Base-by-base conservation (phyloP, 371 early-diverging fungal species). In the Mortierella sp. region DNA sequence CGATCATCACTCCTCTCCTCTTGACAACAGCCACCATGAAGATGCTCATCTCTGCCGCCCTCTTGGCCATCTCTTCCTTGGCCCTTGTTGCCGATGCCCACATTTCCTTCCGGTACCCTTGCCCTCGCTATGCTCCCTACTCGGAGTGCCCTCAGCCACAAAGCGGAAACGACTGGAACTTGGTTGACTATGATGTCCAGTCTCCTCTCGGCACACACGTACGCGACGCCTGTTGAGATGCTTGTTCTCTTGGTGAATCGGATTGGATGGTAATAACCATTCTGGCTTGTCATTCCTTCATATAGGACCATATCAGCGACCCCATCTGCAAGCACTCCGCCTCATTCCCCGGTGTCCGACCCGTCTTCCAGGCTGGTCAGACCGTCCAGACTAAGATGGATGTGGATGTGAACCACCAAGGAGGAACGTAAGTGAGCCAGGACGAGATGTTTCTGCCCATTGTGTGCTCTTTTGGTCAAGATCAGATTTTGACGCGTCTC, bases 101-200 rank as follows among this genome's bases (percentile, higher is more conserved):
- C 48, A 65, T 76, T 59, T 64, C 70, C 27, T 76, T 76, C 77
- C 60, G 77, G 13, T 69, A 76, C 56, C 77, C 77, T 25, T 76
- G 70, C 56, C 77, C 77, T 21, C 77, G 77, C n/a, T 60, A 52
- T 41, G 77, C 25, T 1, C 62, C 77, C 39, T 76, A 69, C 54
- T 54, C 59, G 12, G 77, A 65, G 59, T 76, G 77, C 53, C 77
- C 77, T 16, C 56, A 58, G 39, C 77, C 70, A 21, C 34, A 34
- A 10, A 39, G 12, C 1, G 58, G 50, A 13, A 65, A 57, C 51
- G 31, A 61, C 37, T 69, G 70, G 77, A 4, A 65, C 46, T 16
- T 63, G 46, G 66, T 76, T 22, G 77, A 76, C 44, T 76, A 69
- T 17, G 77, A 76, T 61, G 61, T 59, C 16, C 64, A 65, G 49